phyloP scores from a whole-genome alignment of 805 yeast genomes.

The Ogataea polymorpha region DNA sequence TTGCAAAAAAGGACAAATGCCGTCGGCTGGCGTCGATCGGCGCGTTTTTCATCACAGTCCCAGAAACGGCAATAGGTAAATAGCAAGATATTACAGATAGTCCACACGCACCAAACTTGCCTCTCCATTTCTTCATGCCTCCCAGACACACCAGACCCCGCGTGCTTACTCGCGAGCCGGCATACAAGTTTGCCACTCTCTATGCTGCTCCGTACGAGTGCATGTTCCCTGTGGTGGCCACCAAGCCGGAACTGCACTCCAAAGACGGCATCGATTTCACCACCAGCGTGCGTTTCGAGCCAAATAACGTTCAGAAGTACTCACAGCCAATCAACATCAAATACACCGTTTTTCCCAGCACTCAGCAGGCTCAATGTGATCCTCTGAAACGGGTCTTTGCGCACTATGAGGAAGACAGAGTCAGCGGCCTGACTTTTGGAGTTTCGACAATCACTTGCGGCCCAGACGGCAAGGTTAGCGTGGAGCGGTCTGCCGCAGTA shows the following conservation, averaged over 20 bases:
- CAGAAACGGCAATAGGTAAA: constrained; percentile 12
- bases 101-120: neutral
- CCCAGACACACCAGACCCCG: constrained; percentile 3
- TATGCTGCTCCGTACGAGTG: constrained; percentile 4
- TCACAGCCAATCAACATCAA: constrained; percentile 7
- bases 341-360: constrained; percentile 5
- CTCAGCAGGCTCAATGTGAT: constrained; percentile 2
- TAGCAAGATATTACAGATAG: neutral
- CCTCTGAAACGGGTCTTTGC: constrained; percentile 13
- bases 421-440: constrained; percentile 12
- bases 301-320: constrained; percentile 14
- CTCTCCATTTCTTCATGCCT: neutral
- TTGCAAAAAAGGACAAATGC: constrained; percentile 4
- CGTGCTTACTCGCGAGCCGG: constrained; percentile 1
- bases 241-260: constrained; percentile 4
- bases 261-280: constrained; percentile 23
- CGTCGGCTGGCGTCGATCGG: constrained; percentile 10
- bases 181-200: constrained; percentile 5
- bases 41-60: constrained; percentile 9
- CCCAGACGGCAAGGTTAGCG: constrained; percentile 6
- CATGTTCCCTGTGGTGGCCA: constrained; percentile 19
- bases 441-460: constrained; percentile 4
- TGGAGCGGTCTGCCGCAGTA: neutral
- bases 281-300: neutral
- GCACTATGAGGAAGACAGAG: constrained; percentile 4